Evolutionary conservation across 1,139 yeast genomes (phyloP).

Genomic region (Hansenula lynferdii): DNA sequence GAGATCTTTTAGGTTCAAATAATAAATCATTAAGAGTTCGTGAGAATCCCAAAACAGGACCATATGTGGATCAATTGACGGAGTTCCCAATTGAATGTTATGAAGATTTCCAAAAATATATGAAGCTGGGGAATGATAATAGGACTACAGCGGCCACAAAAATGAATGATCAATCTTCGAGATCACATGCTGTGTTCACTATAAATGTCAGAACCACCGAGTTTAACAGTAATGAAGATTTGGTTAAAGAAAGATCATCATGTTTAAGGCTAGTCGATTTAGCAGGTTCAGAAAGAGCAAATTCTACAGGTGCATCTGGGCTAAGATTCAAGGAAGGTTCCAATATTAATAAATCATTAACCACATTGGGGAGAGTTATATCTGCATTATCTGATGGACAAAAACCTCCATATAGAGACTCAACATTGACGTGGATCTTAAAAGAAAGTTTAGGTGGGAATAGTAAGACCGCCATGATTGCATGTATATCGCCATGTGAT

Average conservation of each 20-base stretch:
- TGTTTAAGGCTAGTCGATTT: conserved; percentile 68
- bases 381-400: conserved; percentile 45
- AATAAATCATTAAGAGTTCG: conserved; percentile 43
- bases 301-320: conserved; percentile 60
- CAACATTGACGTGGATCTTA: conserved; percentile 64
- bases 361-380: conserved; percentile 73
- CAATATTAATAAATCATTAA: conserved; percentile 67
- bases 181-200: conserved; percentile 78
- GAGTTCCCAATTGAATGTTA: conserved; percentile 42
- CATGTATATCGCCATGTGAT: conserved; percentile 71
- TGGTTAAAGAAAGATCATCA: conserved; percentile 44
- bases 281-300: conserved; percentile 77
- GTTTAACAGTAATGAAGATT: conserved; percentile 42
- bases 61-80: conserved; percentile 61
- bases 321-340: conserved; percentile 69
- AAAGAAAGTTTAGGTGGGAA: conserved; percentile 73
- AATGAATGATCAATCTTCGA: conserved; percentile 64
- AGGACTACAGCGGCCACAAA: conserved; percentile 67
- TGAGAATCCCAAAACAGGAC: conserved; percentile 58
- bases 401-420: conserved; percentile 56
- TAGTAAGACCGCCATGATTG: conserved; percentile 71
- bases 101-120: conserved; percentile 38
- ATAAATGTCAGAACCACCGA: conserved; percentile 54
- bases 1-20: conserved; percentile 42
- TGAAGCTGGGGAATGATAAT: conserved; percentile 42